Base-by-base conservation (phyloP, 495 filamentous ascomycete species). In the Staphylotrichum tortipilum region DNA sequence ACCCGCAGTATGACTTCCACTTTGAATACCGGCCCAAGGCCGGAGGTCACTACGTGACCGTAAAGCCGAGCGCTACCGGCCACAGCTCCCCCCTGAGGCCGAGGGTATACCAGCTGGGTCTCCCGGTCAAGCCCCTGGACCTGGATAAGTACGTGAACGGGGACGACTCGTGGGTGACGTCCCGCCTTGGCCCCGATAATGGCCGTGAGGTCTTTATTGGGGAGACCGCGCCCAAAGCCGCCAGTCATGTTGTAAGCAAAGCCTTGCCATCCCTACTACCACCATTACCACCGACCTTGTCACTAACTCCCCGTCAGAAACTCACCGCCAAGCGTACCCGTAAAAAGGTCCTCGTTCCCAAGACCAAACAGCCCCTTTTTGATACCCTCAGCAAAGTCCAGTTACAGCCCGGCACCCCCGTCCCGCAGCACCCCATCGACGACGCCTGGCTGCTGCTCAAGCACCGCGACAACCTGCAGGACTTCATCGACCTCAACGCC, bases 391-490 rank as follows among this genome's bases (percentile, higher is more conserved):
- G 68, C 56, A 78, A 77, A 50, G 67, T 64, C 18, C 49, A 60
- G 5, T 67, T 79, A 8, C 52, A 66, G n/a, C 68, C 73, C 3
- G 75, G 74, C 28, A 61, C 65, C 1, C 61, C 69, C 18, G 56
- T 77, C 8, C 68, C 67, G 17, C 59, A 68, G 19, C 63, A 65
- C 22, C 59, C 58, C 2, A 59, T 71, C 6, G 70, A 77, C 55
- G 70, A 74, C 43, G 54, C 54, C 28, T 79, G 75, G 76, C 63
- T 79, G 9, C 55, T 72, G 6, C 68, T 72, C 38, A 79, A 78
- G 57, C 72, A 77, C 49, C 66, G 70, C 21, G 72, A 78, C 42
- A 69, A 64, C 45, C 69, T 78, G 24, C 58, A 65, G 9, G 76
- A 79, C 47, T 78, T 72, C 44, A 66, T 62, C 35, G 76, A 78